Evolutionary conservation across 2,329 filamentous ascomycete genomes (phyloP).

Genomic region (Penicillium sp.): DNA sequence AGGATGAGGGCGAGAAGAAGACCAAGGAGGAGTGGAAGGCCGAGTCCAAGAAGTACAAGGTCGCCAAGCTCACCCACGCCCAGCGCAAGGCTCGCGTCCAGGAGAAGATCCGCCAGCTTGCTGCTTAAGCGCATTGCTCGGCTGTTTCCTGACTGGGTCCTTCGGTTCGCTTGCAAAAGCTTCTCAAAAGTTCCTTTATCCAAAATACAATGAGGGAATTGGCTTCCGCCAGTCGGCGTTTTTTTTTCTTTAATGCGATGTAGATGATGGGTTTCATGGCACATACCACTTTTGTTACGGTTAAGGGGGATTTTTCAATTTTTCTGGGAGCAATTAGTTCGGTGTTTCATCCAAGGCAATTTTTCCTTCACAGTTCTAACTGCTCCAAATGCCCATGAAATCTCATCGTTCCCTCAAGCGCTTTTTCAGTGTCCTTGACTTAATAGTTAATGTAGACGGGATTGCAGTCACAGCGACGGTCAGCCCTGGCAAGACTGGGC

Average conservation of each 20-base stretch:
- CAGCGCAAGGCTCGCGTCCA: slow-evolving; percentile 83
- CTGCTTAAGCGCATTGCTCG: slow-evolving; percentile 40
- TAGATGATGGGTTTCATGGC: slow-evolving; percentile 34
- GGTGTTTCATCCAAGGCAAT: slow-evolving; percentile 36
- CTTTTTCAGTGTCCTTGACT: slow-evolving; percentile 14
- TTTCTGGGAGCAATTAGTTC: slow-evolving; percentile 33
- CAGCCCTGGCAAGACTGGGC: neutral
- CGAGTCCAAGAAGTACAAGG: slow-evolving; percentile 88
- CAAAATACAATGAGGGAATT: slow-evolving; percentile 28
- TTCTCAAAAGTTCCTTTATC: slow-evolving; percentile 25
- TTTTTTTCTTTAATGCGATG: slow-evolving; percentile 25
- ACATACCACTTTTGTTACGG: slow-evolving; percentile 31
- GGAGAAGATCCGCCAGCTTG: slow-evolving; percentile 84
- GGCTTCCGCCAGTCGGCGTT: slow-evolving; percentile 29
- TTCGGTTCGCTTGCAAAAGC: slow-evolving; percentile 17
- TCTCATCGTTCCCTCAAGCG: slow-evolving; percentile 29
- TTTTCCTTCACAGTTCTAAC: slow-evolving; percentile 31
- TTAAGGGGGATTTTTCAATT: slow-evolving; percentile 15
- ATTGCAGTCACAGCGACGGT: neutral
- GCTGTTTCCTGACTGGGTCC: slow-evolving; percentile 20
- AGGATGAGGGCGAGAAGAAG: slow-evolving; percentile 79
- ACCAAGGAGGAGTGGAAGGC: slow-evolving; percentile 95
- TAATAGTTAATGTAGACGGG: slow-evolving; percentile 13
- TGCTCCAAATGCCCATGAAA: slow-evolving; percentile 34
- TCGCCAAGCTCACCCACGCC: slow-evolving; percentile 74